Evolutionary conservation across 2,329 filamentous ascomycete species (phyloP).

Genomic region (Fusarium circinatum): DNA sequence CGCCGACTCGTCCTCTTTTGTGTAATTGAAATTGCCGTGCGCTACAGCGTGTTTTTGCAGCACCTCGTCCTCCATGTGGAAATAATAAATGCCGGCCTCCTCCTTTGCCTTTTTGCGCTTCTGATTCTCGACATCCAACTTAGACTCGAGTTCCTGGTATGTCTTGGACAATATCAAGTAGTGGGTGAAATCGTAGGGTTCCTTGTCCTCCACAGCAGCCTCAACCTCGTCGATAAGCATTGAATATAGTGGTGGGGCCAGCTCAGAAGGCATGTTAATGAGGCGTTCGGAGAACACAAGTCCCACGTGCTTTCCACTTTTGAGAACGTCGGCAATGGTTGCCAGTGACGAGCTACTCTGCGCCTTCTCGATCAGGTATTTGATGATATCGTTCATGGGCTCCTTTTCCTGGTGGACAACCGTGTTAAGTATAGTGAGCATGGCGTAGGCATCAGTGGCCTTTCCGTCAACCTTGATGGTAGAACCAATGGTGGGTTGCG

Average conservation of each 20-base stretch:
- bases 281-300: conserved; percentile 91
- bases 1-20: conserved; percentile 81
- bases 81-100: conserved; percentile 78
- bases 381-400: conserved; percentile 74
- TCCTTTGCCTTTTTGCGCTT: conserved; percentile 74
- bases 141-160: conserved; percentile 89
- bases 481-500: conserved; percentile 87
- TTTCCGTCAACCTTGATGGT: conserved; percentile 98
- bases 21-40: conserved; percentile 78
- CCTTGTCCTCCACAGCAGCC: conserved; percentile 87
- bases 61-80: conserved; percentile 95
- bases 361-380: conserved; percentile 74
- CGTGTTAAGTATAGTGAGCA: conserved; percentile 88
- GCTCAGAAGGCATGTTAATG: conserved; percentile 96
- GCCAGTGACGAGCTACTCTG: conserved; percentile 65
- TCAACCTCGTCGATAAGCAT: conserved; percentile 94
- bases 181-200: conserved; percentile 93
- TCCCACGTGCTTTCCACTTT: conserved; percentile 71
- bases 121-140: conserved; percentile 71
- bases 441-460: conserved; percentile 90
- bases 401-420: conserved; percentile 80
- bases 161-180: conserved; percentile 92
- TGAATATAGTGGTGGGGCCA: conserved; percentile 91
- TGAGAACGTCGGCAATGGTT: conserved; percentile 66
- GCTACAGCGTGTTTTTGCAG: conserved; percentile 80